Conservation (phyloP, 768 basidiomycete species). For the Lentinula raphanica region DNA sequence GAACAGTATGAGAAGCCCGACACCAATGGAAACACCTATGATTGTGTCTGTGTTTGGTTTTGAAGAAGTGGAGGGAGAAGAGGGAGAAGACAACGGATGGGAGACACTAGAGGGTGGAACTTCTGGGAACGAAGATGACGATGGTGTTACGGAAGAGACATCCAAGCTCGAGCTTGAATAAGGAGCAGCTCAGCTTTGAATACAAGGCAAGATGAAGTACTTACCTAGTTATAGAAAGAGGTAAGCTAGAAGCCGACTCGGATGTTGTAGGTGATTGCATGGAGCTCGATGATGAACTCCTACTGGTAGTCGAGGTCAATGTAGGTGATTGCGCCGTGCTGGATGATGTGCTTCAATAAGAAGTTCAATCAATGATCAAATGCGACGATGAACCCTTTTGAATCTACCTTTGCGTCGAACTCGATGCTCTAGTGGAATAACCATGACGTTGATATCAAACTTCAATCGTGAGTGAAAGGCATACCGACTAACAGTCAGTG, state of each 20-base stretch:
- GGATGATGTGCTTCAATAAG: background rate
- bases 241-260: background rate
- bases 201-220: background rate
- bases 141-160: too few relatives aligned
- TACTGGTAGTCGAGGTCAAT: too few relatives aligned
- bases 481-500: too few relatives aligned
- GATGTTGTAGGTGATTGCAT: background rate
- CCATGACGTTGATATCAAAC: too few relatives aligned
- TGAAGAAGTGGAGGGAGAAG: background rate
- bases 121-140: background rate
- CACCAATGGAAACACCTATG: background rate
- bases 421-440: too few relatives aligned
- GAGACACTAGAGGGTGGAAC: too few relatives aligned
- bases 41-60: background rate
- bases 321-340: background rate
- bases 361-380: too few relatives aligned
- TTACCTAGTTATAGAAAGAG: background rate
- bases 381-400: too few relatives aligned
- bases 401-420: too few relatives aligned
- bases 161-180: too few relatives aligned
- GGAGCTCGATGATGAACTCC: too few relatives aligned
- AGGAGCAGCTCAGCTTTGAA: too few relatives aligned
- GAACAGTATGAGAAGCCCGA: background rate
- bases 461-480: background rate
- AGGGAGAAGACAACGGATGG: background rate